phyloP scores from a whole-genome alignment of 495 filamentous ascomycete species.

The Bryoglossum gracile region DNA sequence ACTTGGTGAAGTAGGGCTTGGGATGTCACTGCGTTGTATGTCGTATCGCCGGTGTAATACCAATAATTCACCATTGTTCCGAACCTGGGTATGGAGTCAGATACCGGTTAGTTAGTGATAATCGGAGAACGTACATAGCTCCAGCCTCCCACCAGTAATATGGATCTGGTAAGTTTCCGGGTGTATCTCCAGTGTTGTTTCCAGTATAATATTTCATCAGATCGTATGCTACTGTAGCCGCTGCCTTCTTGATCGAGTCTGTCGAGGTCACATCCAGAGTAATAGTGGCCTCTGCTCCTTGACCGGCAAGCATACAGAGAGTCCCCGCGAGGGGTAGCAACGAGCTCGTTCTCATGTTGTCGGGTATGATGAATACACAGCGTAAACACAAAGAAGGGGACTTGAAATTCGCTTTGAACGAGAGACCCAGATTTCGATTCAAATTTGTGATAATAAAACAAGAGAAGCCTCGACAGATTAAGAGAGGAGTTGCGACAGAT shows the following conservation, averaged over 20 bases:
- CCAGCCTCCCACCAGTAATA: constrained; percentile 84
- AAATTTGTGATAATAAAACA: background rate
- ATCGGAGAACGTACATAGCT: constrained; percentile 51
- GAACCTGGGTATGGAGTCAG: constrained; percentile 44
- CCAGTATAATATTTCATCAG: constrained; percentile 54
- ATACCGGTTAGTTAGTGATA: constrained; percentile 38
- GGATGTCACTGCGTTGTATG: constrained; percentile 48
- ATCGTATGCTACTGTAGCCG: constrained; percentile 15
- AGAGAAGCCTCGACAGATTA: background rate
- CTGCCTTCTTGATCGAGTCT: constrained; percentile 24
- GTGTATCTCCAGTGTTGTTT: constrained; percentile 60
- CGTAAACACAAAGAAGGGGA: too few species aligned
- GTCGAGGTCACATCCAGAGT: constrained; percentile 22
- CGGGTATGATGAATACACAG: background rate
- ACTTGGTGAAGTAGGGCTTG: constrained; percentile 52
- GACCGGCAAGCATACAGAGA: constrained; percentile 48
- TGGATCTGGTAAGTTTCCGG: constrained; percentile 64
- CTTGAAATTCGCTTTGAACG: too few species aligned
- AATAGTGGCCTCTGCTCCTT: constrained; percentile 45
- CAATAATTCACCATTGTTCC: constrained; percentile 61
- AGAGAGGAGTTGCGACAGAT: background rate
- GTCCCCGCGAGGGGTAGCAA: constrained; percentile 45
- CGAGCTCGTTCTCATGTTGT: constrained; percentile 4
- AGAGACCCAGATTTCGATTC: too few species aligned
- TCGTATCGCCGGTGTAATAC: constrained; percentile 55